Base-by-base conservation (phyloP, 2,329 filamentous ascomycete species). In the Botryotinia narcissicola region DNA sequence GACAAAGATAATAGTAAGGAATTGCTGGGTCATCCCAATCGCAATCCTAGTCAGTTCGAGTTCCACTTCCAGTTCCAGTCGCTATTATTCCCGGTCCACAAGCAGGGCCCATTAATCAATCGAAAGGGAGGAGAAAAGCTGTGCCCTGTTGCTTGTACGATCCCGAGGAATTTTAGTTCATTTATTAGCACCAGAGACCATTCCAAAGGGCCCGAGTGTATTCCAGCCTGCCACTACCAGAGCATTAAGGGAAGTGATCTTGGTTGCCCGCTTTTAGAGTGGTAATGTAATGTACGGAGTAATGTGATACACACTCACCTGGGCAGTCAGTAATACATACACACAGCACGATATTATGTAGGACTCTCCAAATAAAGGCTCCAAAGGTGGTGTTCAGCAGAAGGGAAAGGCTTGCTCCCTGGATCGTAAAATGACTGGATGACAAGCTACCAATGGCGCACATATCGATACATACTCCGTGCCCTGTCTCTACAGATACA, bases 141-240 rank as follows among this genome's bases (percentile, higher is more conserved):
- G 46, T 67, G 64, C 66, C 66, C 66, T 42, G 66, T 68, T 51
- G 66, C 66, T 57, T 57, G 66, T 57, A 44, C 66, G 35, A 57
- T 68, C 66, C 66, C 66, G 48, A 68, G 37, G n/a, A 68, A 57
- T 57, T 57, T 68, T 57, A 68, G 66, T 57, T 68, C 48, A 68
- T 54, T 44, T 32, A 3, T 44, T 44, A 42, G 48, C 48, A 68
- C 9, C n/a, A 32, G 66, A 54, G 46, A 54, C 35, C 46, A 67
- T 54, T 67, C 46, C 46, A 40, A 67, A 68, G 64, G 64, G 64
- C 64, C 66, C 66, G 66, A 68, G 66, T 68, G 66, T 44, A 57
- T 57, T 57, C 66, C n/a, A 57, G 60, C n/a, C 60, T 57, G 29
- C 66, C 66, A 57, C 22, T 18, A n/a, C 60, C 60, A 62, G 35